phyloP scores from a whole-genome alignment of 148 eudicot genomes.

The Selenicereus undatus region DNA sequence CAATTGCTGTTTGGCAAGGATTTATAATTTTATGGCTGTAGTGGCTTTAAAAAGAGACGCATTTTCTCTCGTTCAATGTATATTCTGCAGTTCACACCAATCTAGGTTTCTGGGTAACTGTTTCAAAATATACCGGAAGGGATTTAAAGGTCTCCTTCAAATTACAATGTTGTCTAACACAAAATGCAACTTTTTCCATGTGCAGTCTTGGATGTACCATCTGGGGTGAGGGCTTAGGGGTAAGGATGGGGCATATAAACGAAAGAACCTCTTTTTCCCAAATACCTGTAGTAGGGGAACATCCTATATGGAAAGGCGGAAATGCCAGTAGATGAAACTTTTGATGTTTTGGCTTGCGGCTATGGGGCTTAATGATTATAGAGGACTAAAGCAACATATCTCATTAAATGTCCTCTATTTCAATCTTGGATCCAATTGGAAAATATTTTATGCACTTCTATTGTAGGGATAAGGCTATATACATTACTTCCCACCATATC shows the following conservation, averaged over 20 bases:
- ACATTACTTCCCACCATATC: neutral
- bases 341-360: neutral
- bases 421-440: neutral
- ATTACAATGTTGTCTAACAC: too few species aligned
- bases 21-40: too few species aligned
- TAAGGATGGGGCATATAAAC: neutral
- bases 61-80: neutral
- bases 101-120: neutral
- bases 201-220: neutral
- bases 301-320: neutral
- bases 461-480: neutral
- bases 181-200: too few species aligned
- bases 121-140: neutral
- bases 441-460: neutral
- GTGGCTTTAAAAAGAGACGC: neutral
- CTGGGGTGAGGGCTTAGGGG: neutral
- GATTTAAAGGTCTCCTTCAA: neutral
- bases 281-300: neutral
- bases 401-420: neutral
- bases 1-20: neutral
- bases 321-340: neutral
- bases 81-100: neutral
- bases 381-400: neutral
- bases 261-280: neutral
- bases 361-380: neutral